Percentiles rank a stretch among this genome's conserved stretches.
These are phyloP conservation scores for Phytophthora pisi DNA, from an alignment of 352 stramenopile species.

Conservation along the genomic window DNA sequence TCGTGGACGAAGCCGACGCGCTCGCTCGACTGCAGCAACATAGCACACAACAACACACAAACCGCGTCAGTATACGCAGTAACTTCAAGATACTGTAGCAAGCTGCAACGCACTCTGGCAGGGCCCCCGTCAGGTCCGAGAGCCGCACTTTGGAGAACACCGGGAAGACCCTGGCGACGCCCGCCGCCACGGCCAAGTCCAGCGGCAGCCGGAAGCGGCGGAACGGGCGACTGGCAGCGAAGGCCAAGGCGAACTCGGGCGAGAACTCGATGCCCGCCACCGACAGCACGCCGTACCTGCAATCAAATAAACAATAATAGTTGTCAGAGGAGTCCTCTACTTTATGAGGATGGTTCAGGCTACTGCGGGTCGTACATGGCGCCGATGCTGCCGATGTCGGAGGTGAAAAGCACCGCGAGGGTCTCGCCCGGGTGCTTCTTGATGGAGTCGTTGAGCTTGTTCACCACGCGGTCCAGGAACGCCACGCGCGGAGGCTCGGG, in stretches of 20 bases:
- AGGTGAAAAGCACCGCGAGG: slow-evolving; percentile 77
- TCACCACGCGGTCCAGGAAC: slow-evolving; percentile 73
- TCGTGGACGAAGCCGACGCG: slow-evolving; percentile 9
- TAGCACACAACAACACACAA: slow-evolving; percentile 4
- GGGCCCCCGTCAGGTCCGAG: slow-evolving; percentile 60
- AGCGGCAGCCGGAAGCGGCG: slow-evolving; percentile 80
- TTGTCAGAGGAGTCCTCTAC: no score
- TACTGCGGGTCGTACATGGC: slow-evolving; percentile 53
- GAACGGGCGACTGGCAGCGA: slow-evolving; percentile 83
- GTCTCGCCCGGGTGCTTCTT: slow-evolving; percentile 74
- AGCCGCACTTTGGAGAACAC: slow-evolving; percentile 74
- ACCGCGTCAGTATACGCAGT: not conserved
- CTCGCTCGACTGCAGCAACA: slow-evolving; percentile 31
- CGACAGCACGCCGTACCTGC: slow-evolving; percentile 49
- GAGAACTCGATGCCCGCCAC: slow-evolving; percentile 74
- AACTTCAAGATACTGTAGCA: not conserved
- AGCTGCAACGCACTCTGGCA: slow-evolving; percentile 55
- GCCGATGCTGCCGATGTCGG: slow-evolving; percentile 82
- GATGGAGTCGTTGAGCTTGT: slow-evolving; percentile 82
- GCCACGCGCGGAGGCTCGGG: slow-evolving; percentile 6
- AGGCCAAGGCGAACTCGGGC: slow-evolving; percentile 86
- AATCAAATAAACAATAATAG: not conserved
- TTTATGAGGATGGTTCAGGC: no score
- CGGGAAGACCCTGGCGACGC: slow-evolving; percentile 74
- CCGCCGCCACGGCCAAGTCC: slow-evolving; percentile 70